These are phyloP conservation scores for Alternaria postmessia DNA, from an alignment of 2,329 filamentous ascomycete genomes.

Conservation along the genomic window DNA sequence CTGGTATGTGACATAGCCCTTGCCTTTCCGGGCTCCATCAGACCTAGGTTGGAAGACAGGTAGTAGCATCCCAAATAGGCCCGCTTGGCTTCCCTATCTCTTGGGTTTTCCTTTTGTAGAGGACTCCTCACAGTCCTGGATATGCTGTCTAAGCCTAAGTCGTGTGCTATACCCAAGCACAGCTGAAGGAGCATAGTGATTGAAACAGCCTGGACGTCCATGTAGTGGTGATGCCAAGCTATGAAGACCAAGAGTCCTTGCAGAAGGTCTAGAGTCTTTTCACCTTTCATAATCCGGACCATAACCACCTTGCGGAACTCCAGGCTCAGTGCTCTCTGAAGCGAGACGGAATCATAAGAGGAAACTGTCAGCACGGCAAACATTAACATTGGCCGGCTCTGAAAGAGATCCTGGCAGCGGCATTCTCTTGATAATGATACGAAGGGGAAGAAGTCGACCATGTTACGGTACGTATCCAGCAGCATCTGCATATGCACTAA, in stretches of 20 bases:
- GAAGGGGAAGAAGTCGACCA: slow-evolving; percentile 49
- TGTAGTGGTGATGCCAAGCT: slow-evolving; percentile 50
- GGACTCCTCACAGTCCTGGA: slow-evolving; percentile 28
- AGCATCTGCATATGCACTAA: slow-evolving; percentile 46
- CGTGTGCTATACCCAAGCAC: slow-evolving; percentile 43
- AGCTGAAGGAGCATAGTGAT: slow-evolving; percentile 47
- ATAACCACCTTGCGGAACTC: slow-evolving; percentile 48
- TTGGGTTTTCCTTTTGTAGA: slow-evolving; percentile 29
- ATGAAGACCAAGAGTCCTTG: slow-evolving; percentile 46
- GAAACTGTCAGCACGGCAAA: slow-evolving; percentile 46
- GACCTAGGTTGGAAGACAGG: slow-evolving; percentile 37
- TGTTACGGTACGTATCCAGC: slow-evolving; percentile 42
- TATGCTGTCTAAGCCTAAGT: slow-evolving; percentile 42
- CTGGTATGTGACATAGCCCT: slow-evolving; percentile 38
- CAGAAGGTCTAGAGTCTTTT: slow-evolving; percentile 46
- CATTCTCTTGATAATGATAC: slow-evolving; percentile 40
- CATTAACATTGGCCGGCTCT: slow-evolving; percentile 44
- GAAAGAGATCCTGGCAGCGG: slow-evolving; percentile 38
- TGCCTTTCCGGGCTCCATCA: slow-evolving; percentile 35
- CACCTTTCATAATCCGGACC: slow-evolving; percentile 47
- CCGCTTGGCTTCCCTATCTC: slow-evolving; percentile 44
- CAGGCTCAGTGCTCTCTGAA: slow-evolving; percentile 44
- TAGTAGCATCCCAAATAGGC: slow-evolving; percentile 50
- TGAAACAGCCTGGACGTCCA: slow-evolving; percentile 46
- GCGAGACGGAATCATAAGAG: slow-evolving; percentile 40